Base-by-base conservation (phyloP, 768 basidiomycete species). In the Macrolepiota dolichaula region DNA sequence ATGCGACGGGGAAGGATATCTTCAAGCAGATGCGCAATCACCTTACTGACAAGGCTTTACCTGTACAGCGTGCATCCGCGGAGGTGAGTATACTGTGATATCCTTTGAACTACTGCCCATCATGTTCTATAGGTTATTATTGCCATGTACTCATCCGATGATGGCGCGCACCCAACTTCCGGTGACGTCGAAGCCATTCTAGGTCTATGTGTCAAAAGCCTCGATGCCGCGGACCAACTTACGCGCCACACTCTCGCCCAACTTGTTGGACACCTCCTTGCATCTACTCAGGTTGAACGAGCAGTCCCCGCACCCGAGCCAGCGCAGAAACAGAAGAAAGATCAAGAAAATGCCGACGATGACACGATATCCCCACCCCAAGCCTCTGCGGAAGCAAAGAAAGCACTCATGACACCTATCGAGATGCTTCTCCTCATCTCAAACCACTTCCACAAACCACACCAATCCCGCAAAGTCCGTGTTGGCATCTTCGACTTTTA, bases 401-500 rank as follows among this genome's bases (percentile, higher is more conserved):
- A 88, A 65, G 82, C 91, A 0, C 82, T 95, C 38, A 76, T 94
- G 58, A 82, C 84, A 0, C 84, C 88, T 0, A 73, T 73, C 15
- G 93, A 96, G 66, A 96, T 98, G 94, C 74, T 98, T 10, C 71
- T 70, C n/a, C 85, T 86, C 55, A 81, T 98, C 3, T 94, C 94
- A 0, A 72, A 73, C 0, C 88, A 89, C 29, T 92, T 94, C 76
- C 96, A 93, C 77, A 91, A 88, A 70, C 74, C 84, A 1, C 79
- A 84, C 38, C 67, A 83, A 0, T 79, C 89, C 1, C 85, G 91
- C 40, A 87, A 87, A 72, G 84, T 84, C 1, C 85, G 91, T 22
- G 87, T 94, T 36, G 94, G 93, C 6, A 83, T 98, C 24, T 88
- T 97, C 69, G 93, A 97, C 64, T 88, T 93, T 66, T 97, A 98